Base-by-base conservation (phyloP, 2,329 filamentous ascomycete genomes). In the Talaromyces sp. region DNA sequence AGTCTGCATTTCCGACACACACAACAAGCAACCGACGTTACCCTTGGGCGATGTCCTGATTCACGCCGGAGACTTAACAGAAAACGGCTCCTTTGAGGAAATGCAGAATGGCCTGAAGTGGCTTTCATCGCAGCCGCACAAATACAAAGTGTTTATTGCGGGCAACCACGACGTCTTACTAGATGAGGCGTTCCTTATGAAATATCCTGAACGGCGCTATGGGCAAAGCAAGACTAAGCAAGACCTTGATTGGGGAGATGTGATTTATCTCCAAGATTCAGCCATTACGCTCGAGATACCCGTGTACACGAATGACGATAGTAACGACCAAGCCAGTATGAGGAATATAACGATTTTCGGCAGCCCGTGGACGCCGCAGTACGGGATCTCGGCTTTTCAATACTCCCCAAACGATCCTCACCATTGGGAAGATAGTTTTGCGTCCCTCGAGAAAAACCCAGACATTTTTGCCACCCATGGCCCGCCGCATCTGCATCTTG, bases 321-420 rank as follows among this genome's bases (percentile, higher is more conserved):
- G 15, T n/a, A 17, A 39, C 2, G 36, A 39, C 4, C 32, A 33
- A 33, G 32, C 11, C 32, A 33, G 32, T 15, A 27, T 51, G 19
- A 44, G 55, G 27, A 44, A 17, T 44, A 10, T 55, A 22, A 55
- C 17, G 1, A 39, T 19, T 55, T 55, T 55, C n/a, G 53, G 53
- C n/a, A 55, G 53, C 11, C 53, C 53, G 25, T 57, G 55, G 53
- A 55, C 53, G 30, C 53, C 53, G 10, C 53, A 25, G 28, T 57
- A 44, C 15, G 55, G 55, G 44, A 44, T 42, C 36, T 57, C 33
- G 17, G 55, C 55, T 27, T 44, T 57, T 27, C 55, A 57, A 22
- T 57, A 30, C 22, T 32, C 30, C 13, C 53, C 32, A 25, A 55
- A 39, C 15, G 13, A 55, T 25, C 13, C 53, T n/a, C n/a, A 25